Evolutionary conservation across 2,329 filamentous ascomycete species (phyloP).

Genomic region (Colletotrichum melonis): DNA sequence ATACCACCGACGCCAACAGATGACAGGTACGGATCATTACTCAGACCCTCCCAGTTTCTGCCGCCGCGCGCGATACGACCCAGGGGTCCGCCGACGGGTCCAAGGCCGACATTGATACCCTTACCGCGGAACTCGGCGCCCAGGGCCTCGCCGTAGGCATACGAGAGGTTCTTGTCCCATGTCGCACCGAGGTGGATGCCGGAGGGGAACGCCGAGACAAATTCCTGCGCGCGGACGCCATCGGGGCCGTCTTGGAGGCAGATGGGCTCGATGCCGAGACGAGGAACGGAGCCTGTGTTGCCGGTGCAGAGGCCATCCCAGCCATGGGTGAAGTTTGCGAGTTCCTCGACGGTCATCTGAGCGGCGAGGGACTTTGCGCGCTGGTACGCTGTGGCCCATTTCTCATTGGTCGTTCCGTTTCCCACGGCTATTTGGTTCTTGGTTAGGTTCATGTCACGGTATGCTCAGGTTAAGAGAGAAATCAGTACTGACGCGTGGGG

Average conservation of each 20-base stretch:
- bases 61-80: constrained; percentile 71
- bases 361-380: constrained; percentile 67
- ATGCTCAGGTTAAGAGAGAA: background rate
- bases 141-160: constrained; percentile 77
- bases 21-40: constrained; percentile 77
- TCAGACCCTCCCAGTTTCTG: constrained; percentile 72
- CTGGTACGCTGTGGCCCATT: constrained; percentile 69
- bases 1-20: constrained; percentile 78
- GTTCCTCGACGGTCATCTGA: constrained; percentile 75
- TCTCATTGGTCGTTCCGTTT: constrained; percentile 38
- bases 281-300: constrained; percentile 58
- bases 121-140: constrained; percentile 80
- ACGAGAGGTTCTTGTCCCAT: constrained; percentile 71
- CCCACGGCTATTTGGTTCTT: background rate
- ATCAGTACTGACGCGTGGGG: constrained; percentile 38
- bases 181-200: constrained; percentile 59
- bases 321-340: constrained; percentile 53
- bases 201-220: constrained; percentile 59
- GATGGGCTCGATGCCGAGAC: constrained; percentile 56
- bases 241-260: constrained; percentile 62
- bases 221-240: constrained; percentile 57
- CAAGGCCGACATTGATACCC: constrained; percentile 82
- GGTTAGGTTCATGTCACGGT: background rate
- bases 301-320: constrained; percentile 49
- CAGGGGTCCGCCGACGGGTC: constrained; percentile 77